Conservation (phyloP, 371 early-diverging fungal species). For the Nematocida homosporus region DNA sequence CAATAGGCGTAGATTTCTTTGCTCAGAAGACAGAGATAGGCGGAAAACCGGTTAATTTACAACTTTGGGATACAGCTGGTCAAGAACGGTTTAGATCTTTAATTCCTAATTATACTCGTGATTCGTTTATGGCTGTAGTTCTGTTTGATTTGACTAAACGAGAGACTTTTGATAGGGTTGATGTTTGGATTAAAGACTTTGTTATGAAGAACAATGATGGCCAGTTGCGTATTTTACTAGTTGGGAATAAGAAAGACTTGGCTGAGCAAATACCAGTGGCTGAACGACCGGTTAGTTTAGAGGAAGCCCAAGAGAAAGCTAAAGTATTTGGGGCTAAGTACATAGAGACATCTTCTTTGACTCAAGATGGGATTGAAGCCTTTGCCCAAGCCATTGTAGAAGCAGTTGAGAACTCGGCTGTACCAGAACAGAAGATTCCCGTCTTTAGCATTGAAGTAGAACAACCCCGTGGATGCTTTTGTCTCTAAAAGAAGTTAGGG, state of each 20-base stretch:
- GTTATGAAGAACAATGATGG: constrained; percentile 87
- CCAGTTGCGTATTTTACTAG: constrained; percentile 77
- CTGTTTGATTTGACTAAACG: constrained; percentile 73
- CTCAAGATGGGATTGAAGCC: constrained; percentile 59
- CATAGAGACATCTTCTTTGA: constrained; percentile 65
- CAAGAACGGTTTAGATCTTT: constrained; percentile 71
- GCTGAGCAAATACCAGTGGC: constrained; percentile 71
- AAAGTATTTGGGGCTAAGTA: constrained; percentile 58
- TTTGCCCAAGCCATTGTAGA: constrained; percentile 55
- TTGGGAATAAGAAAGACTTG: constrained; percentile 98
- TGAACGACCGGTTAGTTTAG: background rate
- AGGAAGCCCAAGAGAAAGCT: constrained; percentile 59
- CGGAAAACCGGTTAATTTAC: constrained; percentile 62
- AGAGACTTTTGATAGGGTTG: constrained; percentile 76
- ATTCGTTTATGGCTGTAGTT: constrained; percentile 92
- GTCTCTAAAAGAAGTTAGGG: constrained; percentile 19
- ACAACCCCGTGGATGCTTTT: constrained; percentile 27
- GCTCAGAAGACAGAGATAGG: constrained; percentile 69
- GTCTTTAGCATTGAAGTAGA: constrained; percentile 42
- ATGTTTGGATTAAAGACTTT: constrained; percentile 94
- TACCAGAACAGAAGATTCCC: constrained; percentile 30
- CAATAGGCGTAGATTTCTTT: constrained; percentile 97
- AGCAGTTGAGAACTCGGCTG: constrained; percentile 56
- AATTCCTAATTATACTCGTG: constrained; percentile 93
- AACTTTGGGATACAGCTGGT: constrained; percentile 69